phyloP scores from a whole-genome alignment of 495 filamentous ascomycete genomes.

The Lasiosphaeria miniovina region DNA sequence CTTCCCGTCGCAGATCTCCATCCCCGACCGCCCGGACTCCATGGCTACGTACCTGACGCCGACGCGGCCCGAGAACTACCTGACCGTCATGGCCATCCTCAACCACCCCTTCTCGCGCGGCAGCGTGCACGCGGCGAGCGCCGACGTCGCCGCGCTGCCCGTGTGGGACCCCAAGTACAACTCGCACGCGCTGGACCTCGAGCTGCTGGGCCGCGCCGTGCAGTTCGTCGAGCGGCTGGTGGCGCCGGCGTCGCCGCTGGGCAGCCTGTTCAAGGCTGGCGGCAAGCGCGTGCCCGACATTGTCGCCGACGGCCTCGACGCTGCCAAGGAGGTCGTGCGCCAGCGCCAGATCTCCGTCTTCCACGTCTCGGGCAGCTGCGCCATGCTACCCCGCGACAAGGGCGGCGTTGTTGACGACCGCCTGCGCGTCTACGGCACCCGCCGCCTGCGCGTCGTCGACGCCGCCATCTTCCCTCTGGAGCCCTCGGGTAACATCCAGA shows the following conservation, averaged over 20 bases:
- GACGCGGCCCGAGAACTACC: slow-evolving; percentile 34
- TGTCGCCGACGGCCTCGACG: slow-evolving; percentile 30
- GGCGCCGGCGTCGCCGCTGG: slow-evolving; percentile 37
- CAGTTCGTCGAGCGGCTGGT: slow-evolving; percentile 45
- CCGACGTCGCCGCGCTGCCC: slow-evolving; percentile 35
- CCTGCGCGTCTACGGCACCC: slow-evolving; percentile 49
- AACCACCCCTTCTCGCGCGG: slow-evolving; percentile 57
- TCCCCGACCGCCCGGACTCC: slow-evolving; percentile 30
- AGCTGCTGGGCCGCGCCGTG: slow-evolving; percentile 46
- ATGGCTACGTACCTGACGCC: slow-evolving; percentile 36
- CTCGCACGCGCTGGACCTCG: slow-evolving; percentile 49
- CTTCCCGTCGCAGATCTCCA: slow-evolving; percentile 35
- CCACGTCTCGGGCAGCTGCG: slow-evolving; percentile 37
- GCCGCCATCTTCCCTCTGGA: slow-evolving; percentile 53
- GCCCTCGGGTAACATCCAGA: slow-evolving; percentile 47
- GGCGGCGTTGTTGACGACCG: slow-evolving; percentile 43
- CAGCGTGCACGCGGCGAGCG: slow-evolving; percentile 51
- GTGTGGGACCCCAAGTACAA: slow-evolving; percentile 55
- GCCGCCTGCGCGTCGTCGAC: slow-evolving; percentile 50
- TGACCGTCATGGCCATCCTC: slow-evolving; percentile 40
- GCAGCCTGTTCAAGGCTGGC: slow-evolving; percentile 30
- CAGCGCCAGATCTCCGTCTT: slow-evolving; percentile 36
- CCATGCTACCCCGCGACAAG: slow-evolving; percentile 34
- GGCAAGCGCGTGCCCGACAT: slow-evolving; percentile 28
- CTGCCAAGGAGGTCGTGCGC: slow-evolving; percentile 37